Base-by-base conservation (phyloP, 306 rosid species). In the Vigna mungo region DNA sequence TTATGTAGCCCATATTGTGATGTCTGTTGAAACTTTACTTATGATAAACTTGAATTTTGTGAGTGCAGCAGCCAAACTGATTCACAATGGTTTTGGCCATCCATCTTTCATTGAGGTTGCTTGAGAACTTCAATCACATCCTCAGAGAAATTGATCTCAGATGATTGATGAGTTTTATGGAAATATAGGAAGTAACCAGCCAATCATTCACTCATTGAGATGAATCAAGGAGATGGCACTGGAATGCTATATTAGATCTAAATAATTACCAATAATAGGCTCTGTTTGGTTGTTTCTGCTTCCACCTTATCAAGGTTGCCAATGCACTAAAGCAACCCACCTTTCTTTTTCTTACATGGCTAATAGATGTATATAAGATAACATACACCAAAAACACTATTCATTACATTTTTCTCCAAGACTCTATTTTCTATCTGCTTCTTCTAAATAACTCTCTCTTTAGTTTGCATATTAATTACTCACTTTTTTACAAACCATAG, bases 1-100 rank as follows among this genome's bases (percentile, higher is more conserved):
- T 34, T 39, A 7, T 58, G 54, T 41, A 14, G 14, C 48, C 46
- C 1, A 36, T 18, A 0, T 25, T 4, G 4, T 37, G 23, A 55
- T 67, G 20, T 15, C 17, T 71, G 49, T 59, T 37, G 56, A 46
- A 85, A 37, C 34, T 78, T 65, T 11, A 46, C 71, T 68, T 64
- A 68, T 56, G 64, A 64, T 56, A 68, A 72, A 64, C 68, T 51
- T 71, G 41, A 64, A 34, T 53, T 20, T 73, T 71, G 71, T 77
- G 36, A 73, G 51, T 80, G 85, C 92, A 86, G 90, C 93, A 87
- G 58, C 80, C 78, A 58, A 83, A 87, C 74, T 91, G 80, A 78
- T 77, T 9, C 80, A 60, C 46, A n/a, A 52, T 36, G 41, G 23
- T 51, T 79, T 85, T 55, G 62, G 77, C 74, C 32, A 47, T 72